Evolutionary conservation across 805 yeast species (phyloP), one percentile per base, ranked within the genome.

Genomic region (Schwanniomyces vanrijiae): DNA sequence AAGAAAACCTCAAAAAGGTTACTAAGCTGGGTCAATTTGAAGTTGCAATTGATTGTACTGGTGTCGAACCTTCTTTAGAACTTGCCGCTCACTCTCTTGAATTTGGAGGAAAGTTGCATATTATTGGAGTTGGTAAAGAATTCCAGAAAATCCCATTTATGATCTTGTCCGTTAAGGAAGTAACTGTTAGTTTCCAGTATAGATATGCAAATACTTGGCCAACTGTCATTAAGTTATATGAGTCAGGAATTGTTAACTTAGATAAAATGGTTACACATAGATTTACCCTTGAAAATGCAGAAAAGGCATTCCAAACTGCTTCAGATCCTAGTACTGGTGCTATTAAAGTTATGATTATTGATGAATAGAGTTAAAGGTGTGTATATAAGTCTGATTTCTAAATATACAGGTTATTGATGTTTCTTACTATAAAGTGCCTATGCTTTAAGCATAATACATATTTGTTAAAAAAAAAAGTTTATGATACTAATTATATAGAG

Each of bases 1-100:
- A 60, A 35, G 77, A 75, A 38, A 77, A 72, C 48, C 78, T 77
- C 13, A 34, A 51, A 21, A 66, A 64, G 35, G 65, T 71, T 33
- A 63, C 40, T 24, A 24, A 33, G 16, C 31, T 25, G 29, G 43
- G 42, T 70, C 47, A 55, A 55, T 31, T 42, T 68, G 34, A 73
- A 60, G 69, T 69, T 8, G 54, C 65, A 3, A 55, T 62, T 25
- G 62, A 59, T 42, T 56, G 59, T 14, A 47, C 61, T 8, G 62
- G 62, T 33, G 60, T 55, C 22, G 62, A 59, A 5, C 47, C 58
- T 16, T 55, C 58, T 40, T 50, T 19, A 42, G 52, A 40, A 51
- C 51, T 20, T 56, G 53, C 42, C 54, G 53, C 11, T 41, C 55
- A 40, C 50, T 55, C 43, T 52, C 54, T 39, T 40, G 42, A 56